These are phyloP conservation scores for Stromatinia cepivora DNA, from an alignment of 2,329 filamentous ascomycete species.

Conservation along the genomic window DNA sequence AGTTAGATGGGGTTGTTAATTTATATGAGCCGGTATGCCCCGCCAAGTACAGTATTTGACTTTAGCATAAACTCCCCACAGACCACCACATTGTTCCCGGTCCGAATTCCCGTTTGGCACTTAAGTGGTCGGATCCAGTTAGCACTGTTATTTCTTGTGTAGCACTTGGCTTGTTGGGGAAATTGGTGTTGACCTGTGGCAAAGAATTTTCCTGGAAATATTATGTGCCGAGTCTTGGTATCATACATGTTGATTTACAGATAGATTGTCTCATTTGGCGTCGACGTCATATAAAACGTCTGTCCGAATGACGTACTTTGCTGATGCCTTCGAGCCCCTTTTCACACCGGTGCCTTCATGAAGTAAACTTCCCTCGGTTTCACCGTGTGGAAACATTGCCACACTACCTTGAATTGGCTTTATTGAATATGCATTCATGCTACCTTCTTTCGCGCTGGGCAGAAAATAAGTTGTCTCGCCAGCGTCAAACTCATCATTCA, in stretches of 20 bases:
- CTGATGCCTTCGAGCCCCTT: slow-evolving; percentile 56
- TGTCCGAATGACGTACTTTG: slow-evolving; percentile 69
- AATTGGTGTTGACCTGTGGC: not conserved
- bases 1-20: not conserved
- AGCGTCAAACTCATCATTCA: slow-evolving; percentile 71
- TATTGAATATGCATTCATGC: slow-evolving; percentile 68
- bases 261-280: slow-evolving; percentile 8
- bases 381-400: slow-evolving; percentile 69
- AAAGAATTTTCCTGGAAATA: not conserved
- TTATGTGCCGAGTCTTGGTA: not conserved
- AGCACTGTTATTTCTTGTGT: not conserved
- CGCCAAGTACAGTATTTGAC: slow-evolving; percentile 14
- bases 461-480: slow-evolving; percentile 73
- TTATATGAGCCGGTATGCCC: not conserved
- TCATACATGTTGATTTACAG: not conserved
- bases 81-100: slow-evolving; percentile 12
- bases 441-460: slow-evolving; percentile 62
- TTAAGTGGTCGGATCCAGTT: not conserved
- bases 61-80: slow-evolving; percentile 24
- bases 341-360: slow-evolving; percentile 71
- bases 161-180: not conserved
- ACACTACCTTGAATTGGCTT: slow-evolving; percentile 68
- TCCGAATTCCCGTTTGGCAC: slow-evolving; percentile 12
- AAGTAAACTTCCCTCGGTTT: slow-evolving; percentile 62
- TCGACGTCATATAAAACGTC: slow-evolving; percentile 69